These are phyloP conservation scores for Aspergillus felis DNA, from an alignment of 2,329 filamentous ascomycete species.

Conservation along the genomic window DNA sequence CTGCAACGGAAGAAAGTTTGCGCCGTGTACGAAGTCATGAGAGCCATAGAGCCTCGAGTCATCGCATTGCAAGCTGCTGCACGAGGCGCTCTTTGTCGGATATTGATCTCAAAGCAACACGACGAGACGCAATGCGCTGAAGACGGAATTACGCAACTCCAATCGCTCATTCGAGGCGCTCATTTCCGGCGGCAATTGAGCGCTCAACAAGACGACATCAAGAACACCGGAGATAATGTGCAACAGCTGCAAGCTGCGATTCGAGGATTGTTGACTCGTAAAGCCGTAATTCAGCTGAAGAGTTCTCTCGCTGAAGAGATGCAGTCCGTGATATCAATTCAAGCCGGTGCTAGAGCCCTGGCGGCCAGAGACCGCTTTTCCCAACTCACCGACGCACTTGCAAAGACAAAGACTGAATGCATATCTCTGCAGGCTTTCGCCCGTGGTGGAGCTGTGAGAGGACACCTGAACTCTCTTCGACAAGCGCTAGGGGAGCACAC, in stretches of 20 bases:
- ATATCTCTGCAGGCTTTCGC: constrained; percentile 43
- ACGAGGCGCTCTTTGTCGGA: constrained; percentile 50
- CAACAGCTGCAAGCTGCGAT: constrained; percentile 54
- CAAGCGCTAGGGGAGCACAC: constrained; percentile 27
- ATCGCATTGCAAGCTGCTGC: constrained; percentile 52
- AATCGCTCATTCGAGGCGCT: constrained; percentile 65
- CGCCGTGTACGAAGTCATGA: constrained; percentile 58
- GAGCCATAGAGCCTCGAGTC: constrained; percentile 62
- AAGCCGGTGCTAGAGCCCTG: constrained; percentile 34
- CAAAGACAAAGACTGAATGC: constrained; percentile 39
- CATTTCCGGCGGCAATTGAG: constrained; percentile 51
- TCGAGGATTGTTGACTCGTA: constrained; percentile 53
- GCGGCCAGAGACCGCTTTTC: constrained; percentile 38
- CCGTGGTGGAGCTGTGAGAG: constrained; percentile 36
- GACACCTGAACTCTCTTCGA: constrained; percentile 23
- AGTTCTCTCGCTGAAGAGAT: constrained; percentile 24
- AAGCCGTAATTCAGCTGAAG: constrained; percentile 22
- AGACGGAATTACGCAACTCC: constrained; percentile 55
- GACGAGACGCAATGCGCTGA: constrained; percentile 42
- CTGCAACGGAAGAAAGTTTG: constrained; percentile 39
- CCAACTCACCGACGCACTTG: constrained; percentile 39
- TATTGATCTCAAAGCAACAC: constrained; percentile 13
- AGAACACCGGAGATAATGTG: constrained; percentile 50
- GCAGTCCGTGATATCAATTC: constrained; percentile 29
- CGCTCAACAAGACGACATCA: constrained; percentile 32